Evolutionary conservation across 192 early-diverging fungal genomes (phyloP).

Genomic region (Podila horticola): DNA sequence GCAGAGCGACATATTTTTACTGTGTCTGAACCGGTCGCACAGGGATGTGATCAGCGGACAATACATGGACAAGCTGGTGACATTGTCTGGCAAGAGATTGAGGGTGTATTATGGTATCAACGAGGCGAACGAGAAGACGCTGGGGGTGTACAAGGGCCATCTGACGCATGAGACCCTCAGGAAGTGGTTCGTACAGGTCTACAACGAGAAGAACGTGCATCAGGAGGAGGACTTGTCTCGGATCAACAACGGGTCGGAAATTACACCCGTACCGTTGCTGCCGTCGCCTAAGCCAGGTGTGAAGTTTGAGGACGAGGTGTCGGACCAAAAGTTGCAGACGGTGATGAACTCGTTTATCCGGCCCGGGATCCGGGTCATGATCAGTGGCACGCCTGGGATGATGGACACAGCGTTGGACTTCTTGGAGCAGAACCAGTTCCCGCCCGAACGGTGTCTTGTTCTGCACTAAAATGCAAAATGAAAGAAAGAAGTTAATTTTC

Average conservation of each 20-base stretch:
- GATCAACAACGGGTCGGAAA: neutral
- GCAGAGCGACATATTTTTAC: neutral
- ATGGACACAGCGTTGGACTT: neutral
- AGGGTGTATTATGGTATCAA: neutral
- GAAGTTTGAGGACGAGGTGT: neutral
- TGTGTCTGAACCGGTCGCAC: neutral
- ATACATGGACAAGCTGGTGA: neutral
- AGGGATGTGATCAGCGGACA: neutral
- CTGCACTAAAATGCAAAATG: neutral
- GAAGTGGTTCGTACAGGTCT: neutral
- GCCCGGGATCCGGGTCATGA: neutral
- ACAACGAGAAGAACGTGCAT: neutral
- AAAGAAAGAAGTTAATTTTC: neutral
- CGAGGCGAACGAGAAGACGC: neutral
- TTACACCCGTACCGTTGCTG: neutral
- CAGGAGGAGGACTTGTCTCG: neutral
- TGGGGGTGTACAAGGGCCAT: neutral
- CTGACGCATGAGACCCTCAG: neutral
- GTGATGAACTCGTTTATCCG: neutral
- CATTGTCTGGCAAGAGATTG: neutral
- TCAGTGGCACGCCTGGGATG: neutral
- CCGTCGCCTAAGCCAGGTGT: neutral
- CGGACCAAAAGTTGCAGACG: neutral
- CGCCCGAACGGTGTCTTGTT: neutral
- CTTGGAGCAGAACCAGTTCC: neutral